phyloP scores from a whole-genome alignment of 257 asterid species.

The Nicotiana obtusifolia region DNA sequence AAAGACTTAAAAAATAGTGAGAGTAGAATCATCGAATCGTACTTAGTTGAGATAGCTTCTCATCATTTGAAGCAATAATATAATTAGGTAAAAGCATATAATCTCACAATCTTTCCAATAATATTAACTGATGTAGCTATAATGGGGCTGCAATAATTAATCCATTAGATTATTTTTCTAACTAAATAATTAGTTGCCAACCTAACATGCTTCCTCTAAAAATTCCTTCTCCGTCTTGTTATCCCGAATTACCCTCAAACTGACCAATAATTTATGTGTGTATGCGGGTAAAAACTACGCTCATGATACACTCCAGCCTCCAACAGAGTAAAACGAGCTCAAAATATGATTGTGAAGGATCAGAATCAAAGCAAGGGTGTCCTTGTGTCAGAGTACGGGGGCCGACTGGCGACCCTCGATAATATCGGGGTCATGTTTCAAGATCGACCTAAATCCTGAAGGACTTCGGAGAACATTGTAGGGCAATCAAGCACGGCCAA shows the following conservation, averaged over 20 bases:
- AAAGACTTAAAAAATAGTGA: background rate
- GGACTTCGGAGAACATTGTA: no score
- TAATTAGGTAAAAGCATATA: slow-evolving; percentile 19
- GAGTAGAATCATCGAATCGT: background rate
- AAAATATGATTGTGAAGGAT: no score
- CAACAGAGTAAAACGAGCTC: no score
- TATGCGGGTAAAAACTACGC: no score
- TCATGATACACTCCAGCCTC: no score
- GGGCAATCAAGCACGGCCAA: no score
- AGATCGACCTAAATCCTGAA: no score
- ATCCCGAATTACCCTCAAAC: background rate
- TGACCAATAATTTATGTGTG: no score
- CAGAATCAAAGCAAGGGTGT: no score
- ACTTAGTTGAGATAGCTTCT: slow-evolving; percentile 19
- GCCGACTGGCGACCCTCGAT: no score
- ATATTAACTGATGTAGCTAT: background rate
- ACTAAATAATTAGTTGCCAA: background rate
- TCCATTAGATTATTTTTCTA: background rate
- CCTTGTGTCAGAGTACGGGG: no score
- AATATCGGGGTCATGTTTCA: no score
- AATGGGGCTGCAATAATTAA: background rate
- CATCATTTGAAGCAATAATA: slow-evolving; percentile 29
- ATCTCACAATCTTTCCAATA: background rate
- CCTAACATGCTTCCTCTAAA: background rate
- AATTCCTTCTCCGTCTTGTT: background rate